phyloP scores from a whole-genome alignment of 2,329 filamentous ascomycete genomes.

The Chaetomiaceae sp. region DNA sequence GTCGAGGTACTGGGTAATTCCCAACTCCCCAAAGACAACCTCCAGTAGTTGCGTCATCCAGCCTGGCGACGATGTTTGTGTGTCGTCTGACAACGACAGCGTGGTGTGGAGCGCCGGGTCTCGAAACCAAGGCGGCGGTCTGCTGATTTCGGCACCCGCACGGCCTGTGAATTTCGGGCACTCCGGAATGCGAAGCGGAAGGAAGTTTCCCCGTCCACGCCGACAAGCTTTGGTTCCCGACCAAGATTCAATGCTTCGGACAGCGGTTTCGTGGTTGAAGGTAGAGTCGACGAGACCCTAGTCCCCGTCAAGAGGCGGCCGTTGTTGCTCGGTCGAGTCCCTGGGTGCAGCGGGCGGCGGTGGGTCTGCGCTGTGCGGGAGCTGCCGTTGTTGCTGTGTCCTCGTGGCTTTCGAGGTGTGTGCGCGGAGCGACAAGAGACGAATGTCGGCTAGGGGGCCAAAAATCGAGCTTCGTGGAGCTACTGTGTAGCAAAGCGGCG shows the following conservation, averaged over 20 bases:
- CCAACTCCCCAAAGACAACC: conserved; percentile 66
- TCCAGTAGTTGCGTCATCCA: conserved; percentile 60
- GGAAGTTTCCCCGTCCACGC: background rate
- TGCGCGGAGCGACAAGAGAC: too few species aligned
- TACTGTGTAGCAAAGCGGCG: background rate
- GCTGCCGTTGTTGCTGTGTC: background rate
- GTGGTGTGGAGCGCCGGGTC: background rate
- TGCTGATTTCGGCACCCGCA: background rate
- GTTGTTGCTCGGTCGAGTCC: background rate
- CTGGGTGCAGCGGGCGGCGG: background rate
- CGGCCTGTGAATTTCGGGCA: background rate
- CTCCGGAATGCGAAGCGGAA: background rate
- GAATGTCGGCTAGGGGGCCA: too few species aligned
- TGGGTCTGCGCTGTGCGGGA: background rate
- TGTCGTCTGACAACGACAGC: conserved; percentile 1
- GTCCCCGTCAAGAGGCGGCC: background rate
- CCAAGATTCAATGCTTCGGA: too few species aligned
- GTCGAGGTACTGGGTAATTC: conserved; percentile 71
- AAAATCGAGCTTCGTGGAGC: background rate
- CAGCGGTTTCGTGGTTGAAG: too few species aligned
- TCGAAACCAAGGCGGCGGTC: background rate
- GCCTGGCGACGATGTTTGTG: conserved; percentile 6
- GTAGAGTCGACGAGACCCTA: background rate
- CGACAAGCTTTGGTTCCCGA: too few species aligned
- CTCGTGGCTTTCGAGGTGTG: background rate